These are phyloP conservation scores for Oenanthe sinensis DNA, from an alignment of 129 eudicot genomes.

Conservation along the genomic window DNA sequence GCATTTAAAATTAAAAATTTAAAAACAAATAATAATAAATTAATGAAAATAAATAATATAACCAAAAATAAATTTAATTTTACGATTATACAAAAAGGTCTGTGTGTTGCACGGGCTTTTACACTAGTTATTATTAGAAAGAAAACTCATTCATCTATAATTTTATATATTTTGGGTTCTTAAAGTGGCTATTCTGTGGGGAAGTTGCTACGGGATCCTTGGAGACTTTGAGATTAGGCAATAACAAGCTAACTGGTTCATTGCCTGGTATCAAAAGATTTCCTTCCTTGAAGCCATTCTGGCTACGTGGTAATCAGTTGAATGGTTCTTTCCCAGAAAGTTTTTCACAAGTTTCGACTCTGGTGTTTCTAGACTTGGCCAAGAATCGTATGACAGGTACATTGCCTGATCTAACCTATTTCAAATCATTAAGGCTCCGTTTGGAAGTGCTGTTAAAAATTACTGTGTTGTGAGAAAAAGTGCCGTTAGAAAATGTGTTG, in stretches of 20 bases:
- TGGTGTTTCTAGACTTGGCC: conserved; percentile 10
- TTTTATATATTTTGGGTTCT: too few relatives aligned
- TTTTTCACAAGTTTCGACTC: conserved; percentile 6
- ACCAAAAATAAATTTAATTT: too few relatives aligned
- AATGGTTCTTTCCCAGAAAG: conserved; percentile 12
- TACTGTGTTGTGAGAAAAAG: too few relatives aligned
- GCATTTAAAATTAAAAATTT: too few relatives aligned
- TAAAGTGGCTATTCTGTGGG: neutral
- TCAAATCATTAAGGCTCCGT: conserved; percentile 24
- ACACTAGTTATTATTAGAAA: too few relatives aligned
- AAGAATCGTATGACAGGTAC: conserved; percentile 23
- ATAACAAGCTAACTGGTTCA: conserved; percentile 21
- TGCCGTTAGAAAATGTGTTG: too few relatives aligned
- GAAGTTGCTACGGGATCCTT: conserved; percentile 6
- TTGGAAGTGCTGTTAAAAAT: too few relatives aligned
- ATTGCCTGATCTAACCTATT: conserved; percentile 21
- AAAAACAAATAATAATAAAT: too few relatives aligned
- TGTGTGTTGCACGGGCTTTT: too few relatives aligned
- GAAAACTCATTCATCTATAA: too few relatives aligned
- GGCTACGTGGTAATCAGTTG: neutral
- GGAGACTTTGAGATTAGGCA: conserved; percentile 5
- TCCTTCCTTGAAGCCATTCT: conserved; percentile 1
- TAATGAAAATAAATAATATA: too few relatives aligned
- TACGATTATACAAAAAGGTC: too few relatives aligned
- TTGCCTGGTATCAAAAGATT: conserved; percentile 24